Evolutionary conservation across 2,329 filamentous ascomycete species (phyloP).

Genomic region (Lasiodiplodia sp.): DNA sequence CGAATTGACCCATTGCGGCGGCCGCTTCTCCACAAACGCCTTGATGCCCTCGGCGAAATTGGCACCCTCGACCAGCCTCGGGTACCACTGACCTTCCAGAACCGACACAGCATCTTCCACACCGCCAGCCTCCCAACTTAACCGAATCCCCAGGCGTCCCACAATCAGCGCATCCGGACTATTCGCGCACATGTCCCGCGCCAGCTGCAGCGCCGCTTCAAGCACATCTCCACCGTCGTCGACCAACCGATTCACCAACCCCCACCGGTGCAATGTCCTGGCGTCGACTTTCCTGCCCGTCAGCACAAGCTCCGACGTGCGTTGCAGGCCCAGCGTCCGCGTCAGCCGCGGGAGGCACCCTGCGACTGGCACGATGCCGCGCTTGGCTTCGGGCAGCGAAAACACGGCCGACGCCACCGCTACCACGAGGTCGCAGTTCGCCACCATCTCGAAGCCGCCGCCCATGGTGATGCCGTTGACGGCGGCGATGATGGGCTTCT

Average conservation of each 20-base stretch:
- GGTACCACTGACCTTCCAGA: conserved; percentile 16
- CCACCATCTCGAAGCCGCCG: conserved; percentile 59
- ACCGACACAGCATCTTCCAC: conserved; percentile 31
- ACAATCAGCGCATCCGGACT: conserved; percentile 36
- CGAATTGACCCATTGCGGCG: conserved; percentile 52
- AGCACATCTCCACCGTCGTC: conserved; percentile 23
- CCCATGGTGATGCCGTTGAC: conserved; percentile 60
- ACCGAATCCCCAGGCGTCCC: conserved; percentile 33
- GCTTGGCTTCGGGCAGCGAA: conserved; percentile 55
- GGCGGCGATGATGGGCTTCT: conserved; percentile 62
- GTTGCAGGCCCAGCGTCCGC: conserved; percentile 50
- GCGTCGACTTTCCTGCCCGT: conserved; percentile 50
- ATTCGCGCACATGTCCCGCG: conserved; percentile 34
- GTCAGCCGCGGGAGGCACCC: conserved; percentile 56
- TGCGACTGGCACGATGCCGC: conserved; percentile 56
- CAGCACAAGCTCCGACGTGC: conserved; percentile 52
- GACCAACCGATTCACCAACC: conserved; percentile 30
- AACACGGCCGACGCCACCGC: conserved; percentile 55
- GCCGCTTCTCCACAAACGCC: conserved; percentile 55
- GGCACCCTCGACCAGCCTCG: conserved; percentile 44
- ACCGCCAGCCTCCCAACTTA: conserved; percentile 34
- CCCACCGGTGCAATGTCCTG: conserved; percentile 33
- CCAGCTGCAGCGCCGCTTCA: conserved; percentile 31
- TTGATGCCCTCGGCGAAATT: conserved; percentile 54
- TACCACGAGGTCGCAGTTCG: conserved; percentile 59